Percentiles rank a stretch among this genome's conserved stretches.
These are phyloP conservation scores for Elaeis guineensis DNA, from an alignment of 176 grass and related monocot genomes.

Conservation along the genomic window DNA sequence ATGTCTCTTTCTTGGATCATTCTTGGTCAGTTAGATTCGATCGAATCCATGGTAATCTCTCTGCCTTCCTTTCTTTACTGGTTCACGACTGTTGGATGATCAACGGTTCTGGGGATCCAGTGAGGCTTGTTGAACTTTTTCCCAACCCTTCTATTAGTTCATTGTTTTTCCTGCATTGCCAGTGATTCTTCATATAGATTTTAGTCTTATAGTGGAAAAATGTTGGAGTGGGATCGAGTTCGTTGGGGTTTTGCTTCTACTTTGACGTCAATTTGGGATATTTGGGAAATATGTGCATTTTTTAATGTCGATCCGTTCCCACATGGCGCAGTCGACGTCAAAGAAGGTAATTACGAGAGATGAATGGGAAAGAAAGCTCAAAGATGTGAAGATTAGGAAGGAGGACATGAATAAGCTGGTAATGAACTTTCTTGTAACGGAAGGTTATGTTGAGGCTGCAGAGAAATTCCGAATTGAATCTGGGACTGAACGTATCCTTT, in stretches of 20 bases:
- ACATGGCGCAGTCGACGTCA: conserved; percentile 29
- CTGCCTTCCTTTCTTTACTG: not conserved
- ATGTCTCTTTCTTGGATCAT: conserved; percentile 71
- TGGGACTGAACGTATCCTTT: conserved; percentile 72
- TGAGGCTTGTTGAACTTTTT: too few species aligned
- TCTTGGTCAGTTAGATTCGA: conserved; percentile 37
- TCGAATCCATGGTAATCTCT: conserved; percentile 23
- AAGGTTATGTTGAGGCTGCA: conserved; percentile 85
- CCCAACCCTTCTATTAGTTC: too few species aligned
- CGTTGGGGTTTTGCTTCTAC: too few species aligned
- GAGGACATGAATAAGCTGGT: conserved; percentile 90
- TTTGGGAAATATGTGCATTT: too few species aligned
- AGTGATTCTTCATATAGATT: too few species aligned
- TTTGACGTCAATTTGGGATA: too few species aligned
- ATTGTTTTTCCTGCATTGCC: too few species aligned
- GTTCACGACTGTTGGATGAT: too few species aligned
- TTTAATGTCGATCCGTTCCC: too few species aligned
- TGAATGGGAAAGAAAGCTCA: conserved; percentile 94
- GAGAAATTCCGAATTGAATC: conserved; percentile 92
- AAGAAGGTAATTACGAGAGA: conserved; percentile 85
- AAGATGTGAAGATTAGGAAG: conserved; percentile 86
- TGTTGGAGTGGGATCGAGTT: too few species aligned
- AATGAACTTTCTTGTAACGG: conserved; percentile 93
- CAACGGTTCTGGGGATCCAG: too few species aligned
- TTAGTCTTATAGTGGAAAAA: too few species aligned